phyloP scores from a whole-genome alignment of 2,329 filamentous ascomycete species.

The Paracamarosporium sp. region DNA sequence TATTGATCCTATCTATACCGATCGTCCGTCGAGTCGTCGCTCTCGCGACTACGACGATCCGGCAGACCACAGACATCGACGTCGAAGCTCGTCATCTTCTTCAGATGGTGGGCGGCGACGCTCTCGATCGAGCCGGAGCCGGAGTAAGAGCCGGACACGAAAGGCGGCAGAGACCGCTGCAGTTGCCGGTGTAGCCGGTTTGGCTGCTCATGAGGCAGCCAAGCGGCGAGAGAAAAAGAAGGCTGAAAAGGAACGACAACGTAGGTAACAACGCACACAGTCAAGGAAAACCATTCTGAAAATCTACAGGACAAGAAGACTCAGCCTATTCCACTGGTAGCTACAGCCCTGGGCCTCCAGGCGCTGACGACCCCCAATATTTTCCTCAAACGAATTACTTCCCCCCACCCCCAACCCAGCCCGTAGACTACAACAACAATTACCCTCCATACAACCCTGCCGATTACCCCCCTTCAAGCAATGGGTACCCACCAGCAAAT shows the following conservation, averaged over 20 bases:
- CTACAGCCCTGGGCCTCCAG: constrained; percentile 42
- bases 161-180: constrained; percentile 63
- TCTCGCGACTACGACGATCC: constrained; percentile 48
- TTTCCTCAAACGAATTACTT: constrained; percentile 58
- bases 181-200: constrained; percentile 63
- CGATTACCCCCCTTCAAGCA: constrained; percentile 43
- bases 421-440: constrained; percentile 34
- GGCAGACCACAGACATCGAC: constrained; percentile 48
- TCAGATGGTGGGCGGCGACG: constrained; percentile 48
- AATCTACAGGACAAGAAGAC: constrained; percentile 39
- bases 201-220: constrained; percentile 64
- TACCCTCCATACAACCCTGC: constrained; percentile 50
- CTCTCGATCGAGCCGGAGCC: constrained; percentile 43
- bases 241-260: constrained; percentile 58
- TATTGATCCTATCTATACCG: constrained; percentile 66
- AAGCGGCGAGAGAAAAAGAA: constrained; percentile 64
- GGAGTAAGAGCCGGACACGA: constrained; percentile 56
- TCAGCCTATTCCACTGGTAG: constrained; percentile 42
- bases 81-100: constrained; percentile 52
- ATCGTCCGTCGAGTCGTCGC: constrained; percentile 52
- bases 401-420: constrained; percentile 53
- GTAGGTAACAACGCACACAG: constrained; percentile 48
- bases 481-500: constrained; percentile 8
- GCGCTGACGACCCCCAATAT: constrained; percentile 40
- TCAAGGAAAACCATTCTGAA: constrained; percentile 22